phyloP scores from a whole-genome alignment of 148 eudicot species.

The Arbutus unedo region DNA sequence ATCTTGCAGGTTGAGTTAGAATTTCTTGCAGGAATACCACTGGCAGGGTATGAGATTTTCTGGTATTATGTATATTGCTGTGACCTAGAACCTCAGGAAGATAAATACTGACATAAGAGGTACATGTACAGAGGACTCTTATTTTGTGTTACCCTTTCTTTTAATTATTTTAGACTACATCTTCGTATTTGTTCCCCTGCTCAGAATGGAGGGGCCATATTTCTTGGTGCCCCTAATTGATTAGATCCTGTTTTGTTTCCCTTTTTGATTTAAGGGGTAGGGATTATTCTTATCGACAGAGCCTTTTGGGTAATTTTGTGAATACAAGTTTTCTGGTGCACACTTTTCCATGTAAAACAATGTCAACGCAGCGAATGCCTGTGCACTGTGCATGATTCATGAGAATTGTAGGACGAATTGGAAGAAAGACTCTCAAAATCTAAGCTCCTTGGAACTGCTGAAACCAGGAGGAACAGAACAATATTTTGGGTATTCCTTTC shows the following conservation, averaged over 20 bases:
- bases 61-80: conserved; percentile 52
- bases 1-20: conserved; percentile 16
- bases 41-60: conserved; percentile 29
- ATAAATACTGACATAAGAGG: conserved; percentile 52
- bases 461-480: no score
- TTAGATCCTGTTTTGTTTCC: conserved; percentile 47
- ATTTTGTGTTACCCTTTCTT: conserved; percentile 17
- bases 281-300: conserved; percentile 54
- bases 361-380: conserved; percentile 12
- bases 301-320: conserved; percentile 65
- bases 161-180: background rate
- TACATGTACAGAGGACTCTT: conserved; percentile 70
- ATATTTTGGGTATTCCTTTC: no score
- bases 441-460: no score
- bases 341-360: conserved; percentile 22
- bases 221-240: conserved; percentile 44
- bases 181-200: conserved; percentile 13
- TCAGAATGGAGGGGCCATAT: conserved; percentile 40
- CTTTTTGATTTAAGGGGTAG: conserved; percentile 31
- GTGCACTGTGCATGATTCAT: no score
- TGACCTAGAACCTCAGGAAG: conserved; percentile 43
- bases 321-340: conserved; percentile 56
- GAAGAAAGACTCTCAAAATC: no score
- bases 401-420: no score
- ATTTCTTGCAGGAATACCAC: conserved; percentile 22